phyloP scores from a whole-genome alignment of 805 yeast species.

The Metschnikowia lochheadii region DNA sequence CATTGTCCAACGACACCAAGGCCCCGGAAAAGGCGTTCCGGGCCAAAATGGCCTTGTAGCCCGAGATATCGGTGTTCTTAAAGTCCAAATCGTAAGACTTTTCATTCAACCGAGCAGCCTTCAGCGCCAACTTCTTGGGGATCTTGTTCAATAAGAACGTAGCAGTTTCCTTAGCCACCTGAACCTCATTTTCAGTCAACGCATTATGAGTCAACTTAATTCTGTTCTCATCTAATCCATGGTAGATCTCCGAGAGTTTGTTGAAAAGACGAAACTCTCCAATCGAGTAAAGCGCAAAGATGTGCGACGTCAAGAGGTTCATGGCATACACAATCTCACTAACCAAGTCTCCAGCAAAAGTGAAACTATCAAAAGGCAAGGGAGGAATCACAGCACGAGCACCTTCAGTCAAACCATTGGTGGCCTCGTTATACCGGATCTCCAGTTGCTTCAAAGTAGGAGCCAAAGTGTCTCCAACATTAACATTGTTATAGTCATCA shows the following conservation, averaged over 20 bases:
- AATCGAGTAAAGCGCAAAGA: constrained; percentile 65
- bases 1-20: constrained; percentile 38
- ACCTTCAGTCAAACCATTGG: constrained; percentile 14
- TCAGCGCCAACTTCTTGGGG: constrained; percentile 53
- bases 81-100: constrained; percentile 39
- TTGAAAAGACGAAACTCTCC: constrained; percentile 64
- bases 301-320: constrained; percentile 55
- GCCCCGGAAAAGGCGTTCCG: constrained; percentile 61
- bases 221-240: constrained; percentile 55
- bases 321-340: constrained; percentile 59
- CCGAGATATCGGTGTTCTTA: constrained; percentile 49
- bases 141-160: constrained; percentile 52
- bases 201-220: constrained; percentile 48
- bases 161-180: constrained; percentile 46
- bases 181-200: constrained; percentile 51
- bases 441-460: constrained; percentile 35
- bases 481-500: constrained; percentile 27
- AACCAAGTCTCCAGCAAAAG: constrained; percentile 37
- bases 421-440: constrained; percentile 21
- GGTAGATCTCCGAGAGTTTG: constrained; percentile 50
- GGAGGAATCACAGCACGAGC: constrained; percentile 37
- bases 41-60: constrained; percentile 63
- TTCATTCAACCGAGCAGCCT: constrained; percentile 37
- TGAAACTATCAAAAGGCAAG: constrained; percentile 49
- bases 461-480: constrained; percentile 18